Evolutionary conservation across 352 stramenopile species (phyloP).

Genomic region (Phytophthora sp.): DNA sequence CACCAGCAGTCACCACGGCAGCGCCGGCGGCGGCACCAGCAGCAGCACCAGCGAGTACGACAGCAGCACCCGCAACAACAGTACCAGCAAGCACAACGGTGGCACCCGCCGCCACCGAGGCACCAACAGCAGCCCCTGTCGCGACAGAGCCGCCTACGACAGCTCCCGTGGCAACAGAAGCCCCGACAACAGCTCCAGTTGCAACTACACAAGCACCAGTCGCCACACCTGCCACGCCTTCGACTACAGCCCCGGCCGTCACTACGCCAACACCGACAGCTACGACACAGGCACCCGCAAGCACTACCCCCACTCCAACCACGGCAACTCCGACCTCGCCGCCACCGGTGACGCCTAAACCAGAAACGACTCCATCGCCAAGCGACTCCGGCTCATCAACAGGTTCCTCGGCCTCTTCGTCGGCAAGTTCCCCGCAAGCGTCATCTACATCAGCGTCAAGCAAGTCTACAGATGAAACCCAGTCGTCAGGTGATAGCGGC

Average conservation of each 20-base stretch:
- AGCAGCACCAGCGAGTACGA: constrained; percentile 2
- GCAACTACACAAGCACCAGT: constrained; percentile 3
- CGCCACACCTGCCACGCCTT: constrained; percentile 5
- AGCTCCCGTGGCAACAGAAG: neutral
- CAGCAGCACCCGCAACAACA: constrained; percentile 7
- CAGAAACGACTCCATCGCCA: constrained; percentile 11
- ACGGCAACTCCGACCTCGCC: constrained; percentile 3
- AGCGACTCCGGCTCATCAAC: constrained; percentile 12
- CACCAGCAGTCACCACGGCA: neutral
- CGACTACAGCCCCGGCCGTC: constrained; percentile 13
- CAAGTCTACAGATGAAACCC: constrained; percentile 3
- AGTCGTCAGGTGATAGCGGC: constrained; percentile 1
- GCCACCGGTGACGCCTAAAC: constrained; percentile 6
- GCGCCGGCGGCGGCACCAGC: constrained; percentile 1
- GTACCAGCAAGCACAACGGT: neutral
- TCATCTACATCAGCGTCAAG: neutral
- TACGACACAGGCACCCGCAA: constrained; percentile 4
- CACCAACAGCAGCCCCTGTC: constrained; percentile 16
- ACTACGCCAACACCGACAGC: constrained; percentile 13
- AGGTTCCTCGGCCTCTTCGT: constrained; percentile 1
- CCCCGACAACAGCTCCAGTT: neutral
- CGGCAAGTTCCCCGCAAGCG: neutral
- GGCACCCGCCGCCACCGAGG: neutral
- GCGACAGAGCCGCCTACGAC: constrained; percentile 1
- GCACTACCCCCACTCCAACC: constrained; percentile 10